Evolutionary conservation across 805 yeast genomes (phyloP).

Genomic region (Yamadazyma akitaensis): DNA sequence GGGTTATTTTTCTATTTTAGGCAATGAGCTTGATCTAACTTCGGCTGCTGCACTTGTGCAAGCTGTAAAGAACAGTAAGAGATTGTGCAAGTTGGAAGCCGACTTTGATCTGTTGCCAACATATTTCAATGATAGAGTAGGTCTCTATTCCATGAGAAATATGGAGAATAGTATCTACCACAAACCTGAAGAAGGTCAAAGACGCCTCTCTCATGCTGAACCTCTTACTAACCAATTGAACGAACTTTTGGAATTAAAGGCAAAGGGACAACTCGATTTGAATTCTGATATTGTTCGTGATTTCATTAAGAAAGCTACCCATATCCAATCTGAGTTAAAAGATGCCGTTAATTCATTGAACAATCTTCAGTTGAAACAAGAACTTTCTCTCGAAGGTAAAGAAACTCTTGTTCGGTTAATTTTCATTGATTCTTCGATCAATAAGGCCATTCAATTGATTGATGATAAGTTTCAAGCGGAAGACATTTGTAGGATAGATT

Average conservation of each 20-base stretch:
- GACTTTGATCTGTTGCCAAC: slow-evolving; percentile 62
- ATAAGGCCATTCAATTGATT: slow-evolving; percentile 48
- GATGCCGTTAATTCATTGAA: slow-evolving; percentile 49
- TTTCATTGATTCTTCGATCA: slow-evolving; percentile 66
- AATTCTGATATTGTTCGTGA: slow-evolving; percentile 27
- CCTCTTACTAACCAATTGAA: slow-evolving; percentile 27
- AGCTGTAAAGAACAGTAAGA: slow-evolving; percentile 61
- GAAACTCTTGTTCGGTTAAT: slow-evolving; percentile 69
- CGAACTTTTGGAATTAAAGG: slow-evolving; percentile 30
- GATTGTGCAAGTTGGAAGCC: slow-evolving; percentile 66
- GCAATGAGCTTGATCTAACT: slow-evolving; percentile 58
- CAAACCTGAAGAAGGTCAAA: slow-evolving; percentile 21
- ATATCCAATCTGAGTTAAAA: slow-evolving; percentile 28
- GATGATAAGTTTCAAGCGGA: slow-evolving; percentile 33
- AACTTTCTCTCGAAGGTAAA: slow-evolving; percentile 65
- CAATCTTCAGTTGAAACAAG: slow-evolving; percentile 51
- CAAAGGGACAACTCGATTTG: slow-evolving; percentile 31
- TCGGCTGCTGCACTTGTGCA: slow-evolving; percentile 64
- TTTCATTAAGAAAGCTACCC: slow-evolving; percentile 25
- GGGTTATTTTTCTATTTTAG: slow-evolving; percentile 65
- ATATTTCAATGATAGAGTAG: slow-evolving; percentile 64
- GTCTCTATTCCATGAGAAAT: slow-evolving; percentile 77
- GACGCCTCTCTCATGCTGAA: slow-evolving; percentile 2
- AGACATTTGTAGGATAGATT: slow-evolving; percentile 4
- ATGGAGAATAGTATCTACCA: slow-evolving; percentile 56